Conservation (phyloP, 345 rosid species). For the Brassica juncea region DNA sequence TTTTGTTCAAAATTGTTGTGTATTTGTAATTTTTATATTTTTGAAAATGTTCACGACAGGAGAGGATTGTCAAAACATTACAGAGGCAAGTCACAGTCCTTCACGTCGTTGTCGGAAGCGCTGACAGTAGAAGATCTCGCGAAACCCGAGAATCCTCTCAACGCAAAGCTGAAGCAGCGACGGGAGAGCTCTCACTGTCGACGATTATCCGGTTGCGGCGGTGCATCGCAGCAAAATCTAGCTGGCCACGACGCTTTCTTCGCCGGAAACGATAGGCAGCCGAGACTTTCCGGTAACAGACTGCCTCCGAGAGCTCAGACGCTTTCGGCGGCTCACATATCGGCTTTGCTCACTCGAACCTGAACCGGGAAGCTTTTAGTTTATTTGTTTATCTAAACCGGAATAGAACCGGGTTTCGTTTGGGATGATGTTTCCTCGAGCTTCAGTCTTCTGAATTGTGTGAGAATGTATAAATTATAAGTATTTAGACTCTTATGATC, state of each 20-base stretch:
- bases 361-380: conserved; percentile 9
- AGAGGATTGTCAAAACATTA: conserved; percentile 49
- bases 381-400: background rate
- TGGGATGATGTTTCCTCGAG: conserved; percentile 13
- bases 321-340: conserved; percentile 40
- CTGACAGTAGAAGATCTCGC: conserved; percentile 42
- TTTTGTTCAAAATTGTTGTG: background rate
- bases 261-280: conserved; percentile 22
- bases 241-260: conserved; percentile 25
- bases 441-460: background rate
- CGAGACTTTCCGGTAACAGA: conserved; percentile 32
- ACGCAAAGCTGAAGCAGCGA: conserved; percentile 42
- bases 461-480: conserved; percentile 5
- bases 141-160: conserved; percentile 46
- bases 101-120: conserved; percentile 37
- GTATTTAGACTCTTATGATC: conserved; percentile 10
- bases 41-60: conserved; percentile 15
- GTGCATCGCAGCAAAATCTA: conserved; percentile 29
- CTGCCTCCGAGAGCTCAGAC: conserved; percentile 36
- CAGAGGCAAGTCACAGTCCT: conserved; percentile 51
- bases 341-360: conserved; percentile 35
- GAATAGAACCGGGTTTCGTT: conserved; percentile 20
- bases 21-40: background rate
- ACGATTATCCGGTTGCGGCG: conserved; percentile 30
- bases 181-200: conserved; percentile 30